Percentiles rank a stretch among this genome's conserved stretches.
Evolutionary conservation across 176 grass and related monocot genomes (phyloP).

Genomic region (Eleusine indica): DNA sequence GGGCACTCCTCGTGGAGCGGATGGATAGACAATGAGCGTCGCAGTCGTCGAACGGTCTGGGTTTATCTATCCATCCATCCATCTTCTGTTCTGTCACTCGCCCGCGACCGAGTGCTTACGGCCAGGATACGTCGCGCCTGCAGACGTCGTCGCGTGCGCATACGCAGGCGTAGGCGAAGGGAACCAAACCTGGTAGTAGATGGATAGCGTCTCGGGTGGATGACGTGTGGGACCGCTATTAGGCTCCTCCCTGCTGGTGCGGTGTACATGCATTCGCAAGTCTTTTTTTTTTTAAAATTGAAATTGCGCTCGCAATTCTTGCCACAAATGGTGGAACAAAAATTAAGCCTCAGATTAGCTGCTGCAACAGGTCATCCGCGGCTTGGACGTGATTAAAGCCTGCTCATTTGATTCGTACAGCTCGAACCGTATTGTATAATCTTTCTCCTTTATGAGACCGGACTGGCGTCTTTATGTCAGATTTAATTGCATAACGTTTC

Average conservation of each 20-base stretch:
- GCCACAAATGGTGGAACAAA: neutral
- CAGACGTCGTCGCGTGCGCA: conserved; percentile 3
- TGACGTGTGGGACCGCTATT: neutral
- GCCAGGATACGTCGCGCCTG: conserved; percentile 14
- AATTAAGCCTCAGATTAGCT: neutral
- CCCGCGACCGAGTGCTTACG: neutral
- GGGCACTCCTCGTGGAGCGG: neutral
- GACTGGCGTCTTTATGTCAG: too few relatives aligned
- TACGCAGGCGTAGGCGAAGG: neutral
- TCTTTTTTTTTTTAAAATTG: too few relatives aligned
- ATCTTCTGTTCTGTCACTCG: neutral
- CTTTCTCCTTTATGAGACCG: too few relatives aligned
- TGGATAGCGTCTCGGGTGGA: neutral
- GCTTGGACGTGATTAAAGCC: neutral
- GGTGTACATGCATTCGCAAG: neutral
- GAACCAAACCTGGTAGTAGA: neutral
- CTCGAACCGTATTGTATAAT: too few relatives aligned
- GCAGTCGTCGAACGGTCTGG: conserved; percentile 19
- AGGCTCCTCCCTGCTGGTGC: neutral
- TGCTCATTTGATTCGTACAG: neutral
- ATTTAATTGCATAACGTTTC: too few relatives aligned
- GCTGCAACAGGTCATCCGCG: neutral
- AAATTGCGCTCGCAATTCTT: neutral
- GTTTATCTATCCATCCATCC: neutral
- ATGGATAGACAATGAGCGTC: conserved; percentile 1